Evolutionary conservation across 371 early-diverging fungal species (phyloP).

Genomic region (Funneliformis caledonium): DNA sequence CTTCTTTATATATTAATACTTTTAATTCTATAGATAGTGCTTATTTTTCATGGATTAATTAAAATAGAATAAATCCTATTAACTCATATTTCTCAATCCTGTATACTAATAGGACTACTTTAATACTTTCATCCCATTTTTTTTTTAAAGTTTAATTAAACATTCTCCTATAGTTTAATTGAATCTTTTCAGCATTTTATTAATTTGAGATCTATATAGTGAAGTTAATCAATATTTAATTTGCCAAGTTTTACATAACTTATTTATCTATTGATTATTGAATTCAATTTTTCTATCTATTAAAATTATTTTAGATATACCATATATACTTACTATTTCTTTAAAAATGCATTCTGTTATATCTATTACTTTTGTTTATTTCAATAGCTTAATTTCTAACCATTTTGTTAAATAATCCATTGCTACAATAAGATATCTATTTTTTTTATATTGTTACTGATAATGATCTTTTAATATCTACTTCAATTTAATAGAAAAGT

Average conservation of each 20-base stretch:
- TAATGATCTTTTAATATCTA: constrained; percentile 52
- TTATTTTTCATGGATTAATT: constrained; percentile 35
- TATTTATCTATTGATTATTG: background rate
- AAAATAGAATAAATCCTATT: constrained; percentile 22
- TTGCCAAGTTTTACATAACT: background rate
- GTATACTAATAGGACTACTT: constrained; percentile 34
- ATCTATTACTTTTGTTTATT: constrained; percentile 38
- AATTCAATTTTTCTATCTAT: constrained; percentile 45
- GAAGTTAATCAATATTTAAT: constrained; percentile 25
- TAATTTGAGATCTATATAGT: constrained; percentile 42
- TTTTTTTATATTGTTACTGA: constrained; percentile 41
- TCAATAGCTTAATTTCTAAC: constrained; percentile 48
- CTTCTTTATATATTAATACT: too few relatives aligned
- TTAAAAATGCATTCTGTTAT: constrained; percentile 49
- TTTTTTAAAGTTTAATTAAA: constrained; percentile 36
- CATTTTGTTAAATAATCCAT: constrained; percentile 53
- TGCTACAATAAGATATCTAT: constrained; percentile 52
- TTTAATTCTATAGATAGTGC: constrained; percentile 7
- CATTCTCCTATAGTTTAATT: constrained; percentile 37
- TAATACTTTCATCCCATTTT: constrained; percentile 37
- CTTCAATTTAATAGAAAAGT: constrained; percentile 46
- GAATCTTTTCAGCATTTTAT: constrained; percentile 41
- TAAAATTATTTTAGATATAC: constrained; percentile 45
- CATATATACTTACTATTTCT: constrained; percentile 45
- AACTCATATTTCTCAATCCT: background rate